Evolutionary conservation across 208 protist genomes (phyloP).

Genomic region (Acanthamoeba royreba): DNA sequence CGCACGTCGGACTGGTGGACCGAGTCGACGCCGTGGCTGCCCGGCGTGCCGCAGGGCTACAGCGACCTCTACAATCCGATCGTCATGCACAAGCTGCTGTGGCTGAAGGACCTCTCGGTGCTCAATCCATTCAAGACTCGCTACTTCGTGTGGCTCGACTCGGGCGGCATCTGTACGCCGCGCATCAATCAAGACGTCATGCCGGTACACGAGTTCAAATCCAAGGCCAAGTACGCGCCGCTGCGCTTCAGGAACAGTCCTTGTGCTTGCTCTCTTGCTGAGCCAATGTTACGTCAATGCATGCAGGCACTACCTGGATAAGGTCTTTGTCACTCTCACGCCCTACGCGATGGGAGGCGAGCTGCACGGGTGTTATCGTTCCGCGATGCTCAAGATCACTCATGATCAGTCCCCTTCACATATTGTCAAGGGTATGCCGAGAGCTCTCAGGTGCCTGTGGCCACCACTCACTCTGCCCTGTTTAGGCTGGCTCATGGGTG

Average conservation of each 20-base stretch:
- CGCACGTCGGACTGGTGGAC: background rate
- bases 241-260: no score
- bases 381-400: background rate
- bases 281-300: background rate
- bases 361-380: conserved; percentile 12
- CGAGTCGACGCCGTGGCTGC: background rate
- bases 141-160: conserved; percentile 50
- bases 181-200: conserved; percentile 19
- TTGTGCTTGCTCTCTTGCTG: background rate
- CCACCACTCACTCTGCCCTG: background rate
- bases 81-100: conserved; percentile 34
- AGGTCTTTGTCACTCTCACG: background rate
- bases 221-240: no score
- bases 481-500: conserved; percentile 19
- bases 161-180: conserved; percentile 28
- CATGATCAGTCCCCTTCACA: background rate
- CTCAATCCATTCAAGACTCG: conserved; percentile 27
- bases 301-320: background rate
- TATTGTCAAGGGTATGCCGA: background rate
- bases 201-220: no score
- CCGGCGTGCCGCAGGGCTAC: background rate
- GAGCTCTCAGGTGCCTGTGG: background rate
- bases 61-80: background rate
- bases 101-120: background rate
- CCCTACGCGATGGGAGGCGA: conserved; percentile 32